Conservation (phyloP, 441 rosid genomes). For the Bocquillonia castaneifolia region DNA sequence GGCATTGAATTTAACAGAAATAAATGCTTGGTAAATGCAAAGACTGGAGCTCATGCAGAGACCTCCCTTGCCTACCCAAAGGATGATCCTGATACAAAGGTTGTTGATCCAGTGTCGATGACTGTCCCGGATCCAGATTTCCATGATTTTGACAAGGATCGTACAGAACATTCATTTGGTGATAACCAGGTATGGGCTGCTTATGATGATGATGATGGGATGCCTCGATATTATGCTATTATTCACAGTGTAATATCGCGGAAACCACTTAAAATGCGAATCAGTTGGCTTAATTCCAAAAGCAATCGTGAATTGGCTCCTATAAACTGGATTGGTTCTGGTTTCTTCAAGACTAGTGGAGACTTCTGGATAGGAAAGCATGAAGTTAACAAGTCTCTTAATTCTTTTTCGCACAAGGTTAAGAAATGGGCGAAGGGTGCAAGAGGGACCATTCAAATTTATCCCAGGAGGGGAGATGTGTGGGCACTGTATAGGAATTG, state of each 20-base stretch:
- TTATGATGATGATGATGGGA: slow-evolving; percentile 80
- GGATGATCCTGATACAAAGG: slow-evolving; percentile 18
- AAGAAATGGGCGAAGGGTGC: slow-evolving; percentile 60
- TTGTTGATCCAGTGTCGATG: slow-evolving; percentile 30
- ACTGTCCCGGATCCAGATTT: slow-evolving; percentile 87
- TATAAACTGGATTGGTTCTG: slow-evolving; percentile 69
- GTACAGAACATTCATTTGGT: slow-evolving; percentile 63
- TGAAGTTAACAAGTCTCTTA: slow-evolving; percentile 47
- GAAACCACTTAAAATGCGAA: slow-evolving; percentile 67
- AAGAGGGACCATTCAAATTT: slow-evolving; percentile 61
- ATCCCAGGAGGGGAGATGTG: slow-evolving; percentile 72
- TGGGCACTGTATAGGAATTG: slow-evolving; percentile 90
- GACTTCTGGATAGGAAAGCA: slow-evolving; percentile 73
- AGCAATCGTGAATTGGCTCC: slow-evolving; percentile 59
- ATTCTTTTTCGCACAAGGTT: slow-evolving; percentile 79
- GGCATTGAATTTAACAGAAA: slow-evolving; percentile 15
- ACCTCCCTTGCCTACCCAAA: slow-evolving; percentile 19
- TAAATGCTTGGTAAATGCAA: slow-evolving; percentile 17
- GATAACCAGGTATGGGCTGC: slow-evolving; percentile 90
- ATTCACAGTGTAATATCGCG: slow-evolving; percentile 61
- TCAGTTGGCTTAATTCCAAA: slow-evolving; percentile 89
- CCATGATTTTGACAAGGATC: slow-evolving; percentile 72
- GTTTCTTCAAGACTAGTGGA: slow-evolving; percentile 79
- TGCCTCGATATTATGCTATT: slow-evolving; percentile 87
- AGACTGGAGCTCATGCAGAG: slow-evolving; percentile 17